phyloP scores from a whole-genome alignment of 1,284 basidiomycete genomes.

The Gymnopus androsaceus region DNA sequence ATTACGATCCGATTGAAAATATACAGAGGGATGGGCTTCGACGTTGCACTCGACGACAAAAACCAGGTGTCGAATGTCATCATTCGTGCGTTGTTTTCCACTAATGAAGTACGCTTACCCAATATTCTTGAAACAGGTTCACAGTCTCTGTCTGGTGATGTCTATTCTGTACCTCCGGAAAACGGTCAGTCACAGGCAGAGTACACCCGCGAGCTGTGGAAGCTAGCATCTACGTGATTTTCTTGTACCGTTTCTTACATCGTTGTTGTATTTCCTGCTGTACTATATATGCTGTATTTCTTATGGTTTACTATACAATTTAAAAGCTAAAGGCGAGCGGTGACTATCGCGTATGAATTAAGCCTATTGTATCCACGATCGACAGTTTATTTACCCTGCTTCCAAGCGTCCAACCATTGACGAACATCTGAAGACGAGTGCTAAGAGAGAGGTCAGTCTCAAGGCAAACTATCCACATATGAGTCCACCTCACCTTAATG shows the following conservation, averaged over 20 bases:
- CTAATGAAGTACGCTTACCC: neutral
- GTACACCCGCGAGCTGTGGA: slow-evolving; percentile 54
- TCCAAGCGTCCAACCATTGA: slow-evolving; percentile 9
- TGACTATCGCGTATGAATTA: too few species aligned
- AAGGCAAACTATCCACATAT: neutral
- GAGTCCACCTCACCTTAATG: slow-evolving; percentile 11
- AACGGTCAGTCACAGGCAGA: slow-evolving; percentile 35
- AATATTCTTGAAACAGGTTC: neutral
- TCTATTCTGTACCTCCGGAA: slow-evolving; percentile 47
- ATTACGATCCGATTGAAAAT: slow-evolving; percentile 69
- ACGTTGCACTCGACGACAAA: slow-evolving; percentile 57
- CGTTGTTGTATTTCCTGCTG: too few species aligned
- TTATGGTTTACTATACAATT: too few species aligned
- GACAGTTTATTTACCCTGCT: slow-evolving; percentile 6
- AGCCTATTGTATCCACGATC: too few species aligned
- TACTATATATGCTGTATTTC: too few species aligned
- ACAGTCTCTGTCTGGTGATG: slow-evolving; percentile 64
- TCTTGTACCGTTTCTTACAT: too few species aligned
- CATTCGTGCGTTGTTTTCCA: slow-evolving; percentile 53
- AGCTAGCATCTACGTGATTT: slow-evolving; percentile 53
- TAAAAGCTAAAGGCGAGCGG: too few species aligned
- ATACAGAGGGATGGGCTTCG: slow-evolving; percentile 70
- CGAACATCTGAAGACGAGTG: slow-evolving; percentile 8
- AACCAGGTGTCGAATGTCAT: slow-evolving; percentile 60
- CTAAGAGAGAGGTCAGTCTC: neutral